A percentile compares a stretch with the other conserved stretches of the same genome.
Evolutionary conservation across 2,329 filamentous ascomycete species (phyloP).

Genomic region (Calonectria pseudoturangicola): DNA sequence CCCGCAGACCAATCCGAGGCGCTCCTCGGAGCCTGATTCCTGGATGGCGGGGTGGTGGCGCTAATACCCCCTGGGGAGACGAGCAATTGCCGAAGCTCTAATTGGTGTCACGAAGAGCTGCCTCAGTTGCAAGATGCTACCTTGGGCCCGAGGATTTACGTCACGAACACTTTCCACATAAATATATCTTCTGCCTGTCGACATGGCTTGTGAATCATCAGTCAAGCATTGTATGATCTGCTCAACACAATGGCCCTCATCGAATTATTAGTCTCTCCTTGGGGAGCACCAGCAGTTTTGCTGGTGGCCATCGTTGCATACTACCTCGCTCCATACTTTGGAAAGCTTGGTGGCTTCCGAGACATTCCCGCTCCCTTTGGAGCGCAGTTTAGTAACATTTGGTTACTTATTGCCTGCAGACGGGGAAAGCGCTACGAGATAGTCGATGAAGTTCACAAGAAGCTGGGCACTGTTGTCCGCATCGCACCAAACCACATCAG

Average conservation of each 20-base stretch:
- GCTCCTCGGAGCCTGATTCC: conserved; percentile 23
- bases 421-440: conserved; percentile 77
- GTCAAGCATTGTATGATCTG: background rate
- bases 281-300: conserved; percentile 43
- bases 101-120: conserved; percentile 13
- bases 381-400: conserved; percentile 83
- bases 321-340: conserved; percentile 66
- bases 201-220: conserved; percentile 2
- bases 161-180: conserved; percentile 14
- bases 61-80: conserved; percentile 6
- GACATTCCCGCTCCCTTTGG: conserved; percentile 78
- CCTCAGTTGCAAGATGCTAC: background rate
- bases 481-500: conserved; percentile 91
- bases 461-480: conserved; percentile 84
- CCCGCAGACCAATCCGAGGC: conserved; percentile 31
- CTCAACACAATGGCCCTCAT: conserved; percentile 45
- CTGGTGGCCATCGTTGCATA: conserved; percentile 39
- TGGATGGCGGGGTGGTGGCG: background rate
- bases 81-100: conserved; percentile 24
- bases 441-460: conserved; percentile 84
- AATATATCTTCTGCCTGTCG: conserved; percentile 24
- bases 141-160: conserved; percentile 14
- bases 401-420: conserved; percentile 82
- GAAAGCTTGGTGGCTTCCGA: conserved; percentile 70
- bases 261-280: conserved; percentile 46